phyloP scores from a whole-genome alignment of 169 alveolate species.

The Cryptosporidium tyzzeri region DNA sequence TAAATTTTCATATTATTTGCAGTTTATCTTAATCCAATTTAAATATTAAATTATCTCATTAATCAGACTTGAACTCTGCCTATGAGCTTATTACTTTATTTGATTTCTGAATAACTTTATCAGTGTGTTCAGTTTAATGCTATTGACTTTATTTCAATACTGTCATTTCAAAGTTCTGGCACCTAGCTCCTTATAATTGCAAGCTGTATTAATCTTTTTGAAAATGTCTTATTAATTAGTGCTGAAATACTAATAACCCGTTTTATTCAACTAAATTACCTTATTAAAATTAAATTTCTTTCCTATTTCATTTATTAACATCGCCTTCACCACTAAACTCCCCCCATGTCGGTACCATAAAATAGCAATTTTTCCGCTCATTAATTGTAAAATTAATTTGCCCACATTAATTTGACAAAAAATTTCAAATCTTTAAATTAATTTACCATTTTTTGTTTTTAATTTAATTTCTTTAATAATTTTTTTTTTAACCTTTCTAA shows the following conservation, averaged over 20 bases:
- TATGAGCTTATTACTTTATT: no score
- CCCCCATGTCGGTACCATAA: slow-evolving; percentile 41
- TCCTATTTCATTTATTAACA: background rate
- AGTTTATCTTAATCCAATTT: background rate
- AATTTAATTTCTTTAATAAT: background rate
- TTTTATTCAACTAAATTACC: background rate
- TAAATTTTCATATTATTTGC: background rate
- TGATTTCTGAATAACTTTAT: background rate
- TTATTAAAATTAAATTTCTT: background rate
- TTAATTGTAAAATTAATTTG: background rate
- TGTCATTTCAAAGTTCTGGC: background rate
- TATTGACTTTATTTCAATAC: no score
- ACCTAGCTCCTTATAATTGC: no score
- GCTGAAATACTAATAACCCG: no score
- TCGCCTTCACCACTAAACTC: background rate
- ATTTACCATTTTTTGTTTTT: background rate
- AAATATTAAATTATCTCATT: background rate
- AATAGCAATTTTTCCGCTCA: slow-evolving; percentile 11
- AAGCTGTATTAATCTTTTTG: no score
- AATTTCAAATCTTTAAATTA: background rate
- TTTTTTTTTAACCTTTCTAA: background rate
- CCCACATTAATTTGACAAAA: slow-evolving; percentile 1
- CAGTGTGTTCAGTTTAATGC: background rate
- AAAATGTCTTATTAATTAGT: no score
- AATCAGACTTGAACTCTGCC: no score